phyloP scores from a whole-genome alignment of 495 filamentous ascomycete genomes.

The Thozetella sp. region DNA sequence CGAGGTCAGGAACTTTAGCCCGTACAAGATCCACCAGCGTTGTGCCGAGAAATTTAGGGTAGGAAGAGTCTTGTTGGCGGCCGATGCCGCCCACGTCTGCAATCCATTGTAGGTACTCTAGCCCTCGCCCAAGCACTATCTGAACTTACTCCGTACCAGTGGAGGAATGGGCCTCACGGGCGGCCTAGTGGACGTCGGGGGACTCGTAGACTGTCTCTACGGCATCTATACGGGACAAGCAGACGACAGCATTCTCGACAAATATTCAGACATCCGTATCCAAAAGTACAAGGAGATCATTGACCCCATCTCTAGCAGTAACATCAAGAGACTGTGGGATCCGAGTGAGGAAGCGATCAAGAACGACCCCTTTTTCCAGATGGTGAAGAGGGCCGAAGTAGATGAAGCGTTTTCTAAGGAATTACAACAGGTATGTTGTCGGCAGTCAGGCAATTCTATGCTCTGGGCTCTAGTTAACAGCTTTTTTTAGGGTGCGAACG shows the following conservation, averaged over 20 bases:
- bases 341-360: conserved; percentile 25
- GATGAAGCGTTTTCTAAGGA: conserved; percentile 24
- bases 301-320: conserved; percentile 45
- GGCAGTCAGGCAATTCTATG: conserved; percentile 9
- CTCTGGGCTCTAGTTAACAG: too few species aligned
- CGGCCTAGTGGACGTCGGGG: conserved; percentile 46
- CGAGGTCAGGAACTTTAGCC: conserved; percentile 39
- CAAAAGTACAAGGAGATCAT: conserved; percentile 42
- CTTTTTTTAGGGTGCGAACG: conserved; percentile 45
- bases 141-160: conserved; percentile 28
- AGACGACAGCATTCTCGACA: conserved; percentile 47
- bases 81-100: conserved; percentile 54
- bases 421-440: conserved; percentile 25
- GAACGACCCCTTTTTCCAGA: conserved; percentile 36
- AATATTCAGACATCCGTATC: conserved; percentile 43
- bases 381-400: conserved; percentile 36
- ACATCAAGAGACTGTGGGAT: conserved; percentile 25
- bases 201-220: conserved; percentile 43
- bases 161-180: conserved; percentile 52
- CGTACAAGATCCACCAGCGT: conserved; percentile 52
- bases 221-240: conserved; percentile 40
- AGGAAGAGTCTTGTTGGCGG: conserved; percentile 48
- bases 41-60: conserved; percentile 44
- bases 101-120: conserved; percentile 38
- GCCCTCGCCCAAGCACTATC: background rate